Conservation (phyloP, 345 rosid genomes). For the Nasturtium officinale region DNA sequence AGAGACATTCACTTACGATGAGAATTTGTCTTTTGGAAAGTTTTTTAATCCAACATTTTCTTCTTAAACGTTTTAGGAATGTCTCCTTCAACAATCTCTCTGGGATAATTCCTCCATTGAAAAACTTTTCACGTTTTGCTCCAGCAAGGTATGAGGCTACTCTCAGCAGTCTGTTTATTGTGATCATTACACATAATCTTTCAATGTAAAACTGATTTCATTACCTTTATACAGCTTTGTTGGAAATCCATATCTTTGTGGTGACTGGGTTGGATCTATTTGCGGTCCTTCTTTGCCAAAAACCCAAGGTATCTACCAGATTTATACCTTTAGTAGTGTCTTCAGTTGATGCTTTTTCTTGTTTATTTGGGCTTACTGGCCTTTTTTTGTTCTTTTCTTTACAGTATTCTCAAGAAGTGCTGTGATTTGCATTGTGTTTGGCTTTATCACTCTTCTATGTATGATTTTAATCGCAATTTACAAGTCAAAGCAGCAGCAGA, state of each 20-base stretch:
- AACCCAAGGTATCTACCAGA: constrained; percentile 53
- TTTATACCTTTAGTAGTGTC: neutral
- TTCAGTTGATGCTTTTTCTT: neutral
- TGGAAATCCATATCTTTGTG: constrained; percentile 83
- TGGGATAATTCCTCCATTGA: constrained; percentile 60
- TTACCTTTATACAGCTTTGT: constrained; percentile 53
- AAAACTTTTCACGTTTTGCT: constrained; percentile 72
- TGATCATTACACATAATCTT: neutral
- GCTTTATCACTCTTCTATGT: constrained; percentile 54
- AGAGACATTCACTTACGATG: neutral
- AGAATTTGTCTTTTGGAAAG: neutral
- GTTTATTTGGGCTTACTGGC: neutral
- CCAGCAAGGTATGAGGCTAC: constrained; percentile 57
- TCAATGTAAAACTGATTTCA: neutral
- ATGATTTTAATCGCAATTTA: constrained; percentile 55
- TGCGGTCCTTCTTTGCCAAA: constrained; percentile 60
- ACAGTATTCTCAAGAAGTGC: constrained; percentile 62
- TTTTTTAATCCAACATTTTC: neutral
- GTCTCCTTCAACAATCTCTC: constrained; percentile 87
- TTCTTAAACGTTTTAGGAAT: constrained; percentile 51
- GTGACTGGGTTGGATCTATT: constrained; percentile 79
- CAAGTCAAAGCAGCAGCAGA: constrained; percentile 58
- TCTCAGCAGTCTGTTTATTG: neutral
- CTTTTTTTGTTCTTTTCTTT: constrained; percentile 37
- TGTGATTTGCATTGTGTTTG: constrained; percentile 64